These are phyloP conservation scores for Nissolia schottii DNA, from an alignment of 306 rosid genomes.

Conservation along the genomic window DNA sequence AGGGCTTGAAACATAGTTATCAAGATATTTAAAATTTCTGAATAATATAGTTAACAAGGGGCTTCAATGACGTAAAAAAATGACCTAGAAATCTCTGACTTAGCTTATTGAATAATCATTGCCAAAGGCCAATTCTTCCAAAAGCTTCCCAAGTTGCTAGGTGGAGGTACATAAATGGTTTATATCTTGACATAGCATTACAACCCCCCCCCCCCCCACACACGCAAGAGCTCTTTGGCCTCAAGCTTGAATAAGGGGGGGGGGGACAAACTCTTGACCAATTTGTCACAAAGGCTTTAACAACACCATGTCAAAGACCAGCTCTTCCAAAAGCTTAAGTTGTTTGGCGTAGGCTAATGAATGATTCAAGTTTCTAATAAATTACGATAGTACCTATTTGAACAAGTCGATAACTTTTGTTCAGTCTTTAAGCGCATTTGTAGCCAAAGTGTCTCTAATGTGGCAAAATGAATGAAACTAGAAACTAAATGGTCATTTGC, in stretches of 20 bases:
- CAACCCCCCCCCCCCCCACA: too few relatives aligned
- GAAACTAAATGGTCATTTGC: neutral
- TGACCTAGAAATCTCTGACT: too few relatives aligned
- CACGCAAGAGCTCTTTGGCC: neutral
- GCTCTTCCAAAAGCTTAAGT: neutral
- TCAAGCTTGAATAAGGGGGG: neutral
- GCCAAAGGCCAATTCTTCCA: neutral
- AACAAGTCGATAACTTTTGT: neutral
- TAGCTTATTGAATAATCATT: neutral
- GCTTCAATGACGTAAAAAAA: too few relatives aligned
- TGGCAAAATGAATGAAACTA: neutral
- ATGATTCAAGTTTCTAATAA: neutral
- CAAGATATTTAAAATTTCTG: neutral
- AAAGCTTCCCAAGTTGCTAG: neutral
- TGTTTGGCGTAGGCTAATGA: neutral
- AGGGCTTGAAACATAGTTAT: neutral
- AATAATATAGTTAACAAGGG: neutral
- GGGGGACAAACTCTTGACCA: neutral
- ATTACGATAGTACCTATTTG: neutral
- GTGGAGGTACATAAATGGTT: neutral
- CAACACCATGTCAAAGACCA: neutral
- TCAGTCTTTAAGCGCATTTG: neutral
- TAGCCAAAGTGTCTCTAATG: neutral
- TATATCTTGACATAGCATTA: neutral
- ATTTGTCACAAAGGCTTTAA: neutral